phyloP scores from a whole-genome alignment of 169 alveolate genomes.

The Eimeria mitis region DNA sequence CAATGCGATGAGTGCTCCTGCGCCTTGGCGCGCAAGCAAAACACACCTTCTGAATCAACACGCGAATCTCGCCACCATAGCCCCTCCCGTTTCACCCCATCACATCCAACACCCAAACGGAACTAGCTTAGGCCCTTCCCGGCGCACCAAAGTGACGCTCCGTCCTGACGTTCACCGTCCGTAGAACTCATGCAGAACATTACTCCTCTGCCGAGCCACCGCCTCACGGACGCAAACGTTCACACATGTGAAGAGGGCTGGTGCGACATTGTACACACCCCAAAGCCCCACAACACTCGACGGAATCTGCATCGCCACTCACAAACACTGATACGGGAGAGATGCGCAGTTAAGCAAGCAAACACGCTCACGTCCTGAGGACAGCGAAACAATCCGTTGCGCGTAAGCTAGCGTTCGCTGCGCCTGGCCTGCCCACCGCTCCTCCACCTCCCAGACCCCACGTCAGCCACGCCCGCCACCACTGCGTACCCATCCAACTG shows the following conservation, averaged over 20 bases:
- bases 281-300: background rate
- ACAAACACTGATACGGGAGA: no score
- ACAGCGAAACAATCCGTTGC: no score
- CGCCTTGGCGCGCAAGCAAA: background rate
- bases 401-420: background rate
- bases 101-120: background rate
- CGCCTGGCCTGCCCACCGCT: background rate
- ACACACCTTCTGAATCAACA: background rate
- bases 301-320: background rate
- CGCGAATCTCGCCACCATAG: background rate
- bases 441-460: background rate
- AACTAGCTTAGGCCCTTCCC: background rate
- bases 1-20: background rate
- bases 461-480: background rate
- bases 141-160: background rate
- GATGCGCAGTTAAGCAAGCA: no score
- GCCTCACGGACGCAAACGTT: background rate
- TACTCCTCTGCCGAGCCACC: background rate
- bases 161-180: background rate
- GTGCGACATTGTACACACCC: background rate
- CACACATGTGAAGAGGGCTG: background rate
- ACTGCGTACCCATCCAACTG: background rate
- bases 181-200: no score
- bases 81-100: background rate
- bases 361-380: no score